phyloP scores from a whole-genome alignment of 371 early-diverging fungal species.

The Circinella umbellata region DNA sequence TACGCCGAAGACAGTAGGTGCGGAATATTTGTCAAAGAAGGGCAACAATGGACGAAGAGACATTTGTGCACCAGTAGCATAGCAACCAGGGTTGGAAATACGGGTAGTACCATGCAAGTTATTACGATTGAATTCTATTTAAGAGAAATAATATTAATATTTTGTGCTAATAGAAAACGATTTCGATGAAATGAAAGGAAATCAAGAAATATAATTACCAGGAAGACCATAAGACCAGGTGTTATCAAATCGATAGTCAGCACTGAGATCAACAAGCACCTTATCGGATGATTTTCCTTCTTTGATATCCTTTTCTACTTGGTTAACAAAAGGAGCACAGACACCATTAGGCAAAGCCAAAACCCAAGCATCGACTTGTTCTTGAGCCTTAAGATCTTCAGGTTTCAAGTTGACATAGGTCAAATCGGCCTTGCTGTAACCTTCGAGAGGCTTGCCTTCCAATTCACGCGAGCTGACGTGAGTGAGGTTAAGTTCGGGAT shows the following conservation, averaged over 20 bases:
- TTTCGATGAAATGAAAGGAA: background rate
- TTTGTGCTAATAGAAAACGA: no score
- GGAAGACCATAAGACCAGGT: conserved; percentile 95
- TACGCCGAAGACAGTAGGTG: conserved; percentile 92
- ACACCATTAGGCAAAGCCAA: conserved; percentile 95
- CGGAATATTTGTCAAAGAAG: conserved; percentile 56
- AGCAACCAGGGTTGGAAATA: conserved; percentile 97
- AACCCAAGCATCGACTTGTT: conserved; percentile 92
- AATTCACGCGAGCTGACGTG: conserved; percentile 93
- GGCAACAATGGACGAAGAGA: conserved; percentile 82
- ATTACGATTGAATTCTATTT: conserved; percentile 70
- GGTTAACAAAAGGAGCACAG: conserved; percentile 90
- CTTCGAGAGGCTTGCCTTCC: conserved; percentile 80
- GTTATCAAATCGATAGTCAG: conserved; percentile 90
- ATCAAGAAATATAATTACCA: conserved; percentile 28
- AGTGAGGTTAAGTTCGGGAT: conserved; percentile 85
- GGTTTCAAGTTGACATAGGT: conserved; percentile 83
- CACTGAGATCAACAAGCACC: conserved; percentile 87
- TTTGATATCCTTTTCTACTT: conserved; percentile 63
- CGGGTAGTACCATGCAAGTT: conserved; percentile 62
- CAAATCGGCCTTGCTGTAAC: conserved; percentile 72
- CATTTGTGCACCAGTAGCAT: conserved; percentile 96
- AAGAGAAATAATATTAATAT: no score
- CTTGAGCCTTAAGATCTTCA: conserved; percentile 65
- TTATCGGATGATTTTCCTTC: conserved; percentile 53